These are phyloP conservation scores for Trametes maxima DNA, from an alignment of 768 basidiomycete genomes.

Conservation along the genomic window DNA sequence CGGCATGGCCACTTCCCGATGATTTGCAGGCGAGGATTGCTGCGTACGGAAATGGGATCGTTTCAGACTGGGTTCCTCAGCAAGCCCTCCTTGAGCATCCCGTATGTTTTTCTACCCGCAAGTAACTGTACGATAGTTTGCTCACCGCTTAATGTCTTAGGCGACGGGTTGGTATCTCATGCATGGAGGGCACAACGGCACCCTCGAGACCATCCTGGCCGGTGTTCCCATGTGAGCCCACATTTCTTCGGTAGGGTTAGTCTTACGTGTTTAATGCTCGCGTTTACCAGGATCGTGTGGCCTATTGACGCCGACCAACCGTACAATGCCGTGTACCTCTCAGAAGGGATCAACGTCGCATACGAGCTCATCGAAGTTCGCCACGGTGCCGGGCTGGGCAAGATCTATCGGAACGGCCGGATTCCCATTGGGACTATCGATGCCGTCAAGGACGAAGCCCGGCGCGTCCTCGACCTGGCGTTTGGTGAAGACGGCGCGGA, in stretches of 20 bases:
- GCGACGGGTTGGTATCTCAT: constrained; percentile 5
- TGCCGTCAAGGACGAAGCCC: constrained; percentile 27
- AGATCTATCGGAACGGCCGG: constrained; percentile 11
- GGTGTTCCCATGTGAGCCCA: constrained; percentile 6
- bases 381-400: constrained; percentile 13
- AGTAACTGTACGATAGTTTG: background rate
- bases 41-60: background rate
- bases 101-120: background rate
- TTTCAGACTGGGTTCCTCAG: constrained; percentile 6
- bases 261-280: background rate
- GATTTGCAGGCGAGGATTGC: background rate
- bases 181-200: constrained; percentile 10
- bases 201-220: background rate
- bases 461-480: constrained; percentile 23
- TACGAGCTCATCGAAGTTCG: constrained; percentile 34
- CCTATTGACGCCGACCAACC: constrained; percentile 29
- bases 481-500: constrained; percentile 30
- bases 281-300: constrained; percentile 9
- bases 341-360: constrained; percentile 26
- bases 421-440: constrained; percentile 29
- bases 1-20: background rate
- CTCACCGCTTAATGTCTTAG: background rate
- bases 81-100: background rate
- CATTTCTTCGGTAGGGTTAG: background rate
- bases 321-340: constrained; percentile 26